Evolutionary conservation across 1,284 basidiomycete species (phyloP).

Genomic region (Rhodofomes roseus): DNA sequence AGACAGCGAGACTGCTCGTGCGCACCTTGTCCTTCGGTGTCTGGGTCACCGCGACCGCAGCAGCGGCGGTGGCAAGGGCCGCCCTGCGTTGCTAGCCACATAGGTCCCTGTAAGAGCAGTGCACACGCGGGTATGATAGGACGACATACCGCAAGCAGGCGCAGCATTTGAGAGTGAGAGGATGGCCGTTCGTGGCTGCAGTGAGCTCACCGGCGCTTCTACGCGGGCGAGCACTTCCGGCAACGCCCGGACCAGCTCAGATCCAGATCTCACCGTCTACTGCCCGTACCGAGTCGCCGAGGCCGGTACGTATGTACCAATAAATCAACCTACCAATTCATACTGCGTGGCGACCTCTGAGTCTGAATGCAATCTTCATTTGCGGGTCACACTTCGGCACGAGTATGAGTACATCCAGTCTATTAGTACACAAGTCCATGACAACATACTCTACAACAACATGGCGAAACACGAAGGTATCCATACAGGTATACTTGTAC

Average conservation of each 20-base stretch:
- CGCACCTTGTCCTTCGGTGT: slow-evolving; percentile 21
- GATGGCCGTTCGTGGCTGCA: background rate
- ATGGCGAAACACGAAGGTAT: background rate
- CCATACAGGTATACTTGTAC: background rate
- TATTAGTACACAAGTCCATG: background rate
- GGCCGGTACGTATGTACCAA: too few relatives aligned
- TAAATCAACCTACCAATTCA: too few relatives aligned
- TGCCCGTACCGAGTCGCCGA: too few relatives aligned
- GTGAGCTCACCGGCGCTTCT: background rate
- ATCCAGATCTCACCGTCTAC: background rate
- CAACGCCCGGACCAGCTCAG: background rate
- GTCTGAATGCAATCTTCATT: too few relatives aligned
- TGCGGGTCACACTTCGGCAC: too few relatives aligned
- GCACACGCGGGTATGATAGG: background rate
- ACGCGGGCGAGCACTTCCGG: background rate
- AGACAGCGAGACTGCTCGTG: background rate
- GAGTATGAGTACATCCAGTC: too few relatives aligned
- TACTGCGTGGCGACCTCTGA: too few relatives aligned
- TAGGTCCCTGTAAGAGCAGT: background rate
- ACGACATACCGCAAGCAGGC: slow-evolving; percentile 14
- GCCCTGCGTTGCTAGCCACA: slow-evolving; percentile 14
- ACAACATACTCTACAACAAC: background rate
- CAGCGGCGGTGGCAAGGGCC: slow-evolving; percentile 13
- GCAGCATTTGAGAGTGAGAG: background rate
- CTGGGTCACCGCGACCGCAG: slow-evolving; percentile 18